A percentile compares a stretch with the other conserved stretches of the same genome.
phyloP scores from a whole-genome alignment of 2,329 filamentous ascomycete genomes.

The Pezicula rhizophila region DNA sequence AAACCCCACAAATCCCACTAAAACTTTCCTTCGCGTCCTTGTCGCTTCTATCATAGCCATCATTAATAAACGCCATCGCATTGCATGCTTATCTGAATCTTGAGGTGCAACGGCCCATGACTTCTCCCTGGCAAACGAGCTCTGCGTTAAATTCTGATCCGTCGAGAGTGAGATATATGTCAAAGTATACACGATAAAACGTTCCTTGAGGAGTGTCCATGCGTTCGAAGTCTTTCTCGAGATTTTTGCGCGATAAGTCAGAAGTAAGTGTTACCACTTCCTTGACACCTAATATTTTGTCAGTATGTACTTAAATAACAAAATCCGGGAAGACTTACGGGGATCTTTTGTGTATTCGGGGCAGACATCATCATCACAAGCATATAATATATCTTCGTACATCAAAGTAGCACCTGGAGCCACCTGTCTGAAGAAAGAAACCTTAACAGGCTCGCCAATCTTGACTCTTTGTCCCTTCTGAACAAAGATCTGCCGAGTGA shows the following conservation, averaged over 20 bases:
- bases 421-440: constrained; percentile 96
- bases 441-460: constrained; percentile 98
- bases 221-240: constrained; percentile 98
- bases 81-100: constrained; percentile 58
- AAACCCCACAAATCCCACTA: too few relatives aligned
- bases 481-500: constrained; percentile 96
- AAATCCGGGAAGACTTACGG: constrained; percentile 59
- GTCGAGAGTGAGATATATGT: constrained; percentile 87
- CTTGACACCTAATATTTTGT: constrained; percentile 72
- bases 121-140: constrained; percentile 96
- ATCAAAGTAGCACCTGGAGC: constrained; percentile 95
- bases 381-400: constrained; percentile 98
- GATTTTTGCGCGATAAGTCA: constrained; percentile 93
- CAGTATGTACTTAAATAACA: constrained; percentile 15
- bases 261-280: constrained; percentile 97
- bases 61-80: too few relatives aligned
- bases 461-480: constrained; percentile 98
- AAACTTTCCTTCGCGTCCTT: too few relatives aligned
- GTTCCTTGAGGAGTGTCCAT: constrained; percentile 98
- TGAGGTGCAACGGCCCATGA: constrained; percentile 94
- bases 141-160: constrained; percentile 98
- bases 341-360: constrained; percentile 99
- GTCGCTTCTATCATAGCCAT: too few relatives aligned
- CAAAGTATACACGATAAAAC: constrained; percentile 79
- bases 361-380: constrained; percentile 95